phyloP scores from a whole-genome alignment of 306 rosid species.

The Vicia villosa region DNA sequence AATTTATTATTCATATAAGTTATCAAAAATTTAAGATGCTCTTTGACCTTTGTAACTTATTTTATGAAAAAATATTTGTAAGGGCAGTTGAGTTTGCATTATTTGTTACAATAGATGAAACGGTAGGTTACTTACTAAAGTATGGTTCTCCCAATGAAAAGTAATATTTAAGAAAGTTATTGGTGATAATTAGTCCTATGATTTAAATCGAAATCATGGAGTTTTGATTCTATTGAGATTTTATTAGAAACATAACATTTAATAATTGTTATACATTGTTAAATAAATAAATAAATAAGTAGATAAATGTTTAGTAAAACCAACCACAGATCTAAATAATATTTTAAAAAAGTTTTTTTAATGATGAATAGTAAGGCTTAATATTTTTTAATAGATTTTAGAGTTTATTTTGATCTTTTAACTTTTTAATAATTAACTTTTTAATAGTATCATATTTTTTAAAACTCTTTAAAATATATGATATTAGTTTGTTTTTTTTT shows the following conservation, averaged over 20 bases:
- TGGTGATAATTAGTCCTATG: conserved; percentile 12
- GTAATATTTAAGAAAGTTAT: conserved; percentile 14
- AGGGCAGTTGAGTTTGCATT: conserved; percentile 43
- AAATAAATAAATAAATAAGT: background rate
- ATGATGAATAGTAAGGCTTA: too few relatives aligned
- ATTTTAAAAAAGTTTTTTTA: too few relatives aligned
- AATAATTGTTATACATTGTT: conserved; percentile 3
- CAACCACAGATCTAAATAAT: too few relatives aligned
- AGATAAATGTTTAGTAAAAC: too few relatives aligned
- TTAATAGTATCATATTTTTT: too few relatives aligned
- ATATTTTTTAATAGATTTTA: too few relatives aligned
- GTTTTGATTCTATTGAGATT: background rate
- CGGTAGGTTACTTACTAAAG: conserved; percentile 54
- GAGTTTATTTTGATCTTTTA: too few relatives aligned
- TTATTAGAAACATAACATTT: background rate
- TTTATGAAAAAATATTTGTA: conserved; percentile 33
- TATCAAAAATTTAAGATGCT: conserved; percentile 23
- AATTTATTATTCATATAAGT: conserved; percentile 36
- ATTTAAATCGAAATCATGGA: conserved; percentile 8
- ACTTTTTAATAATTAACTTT: too few relatives aligned
- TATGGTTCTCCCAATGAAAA: conserved; percentile 21
- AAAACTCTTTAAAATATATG: too few relatives aligned
- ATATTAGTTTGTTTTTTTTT: too few relatives aligned
- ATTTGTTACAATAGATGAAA: conserved; percentile 33
- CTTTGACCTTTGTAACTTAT: conserved; percentile 28